A percentile compares a stretch with the other conserved stretches of the same genome.
phyloP scores from a whole-genome alignment of 352 stramenopile genomes.

The Hyaloperonospora brassicae region DNA sequence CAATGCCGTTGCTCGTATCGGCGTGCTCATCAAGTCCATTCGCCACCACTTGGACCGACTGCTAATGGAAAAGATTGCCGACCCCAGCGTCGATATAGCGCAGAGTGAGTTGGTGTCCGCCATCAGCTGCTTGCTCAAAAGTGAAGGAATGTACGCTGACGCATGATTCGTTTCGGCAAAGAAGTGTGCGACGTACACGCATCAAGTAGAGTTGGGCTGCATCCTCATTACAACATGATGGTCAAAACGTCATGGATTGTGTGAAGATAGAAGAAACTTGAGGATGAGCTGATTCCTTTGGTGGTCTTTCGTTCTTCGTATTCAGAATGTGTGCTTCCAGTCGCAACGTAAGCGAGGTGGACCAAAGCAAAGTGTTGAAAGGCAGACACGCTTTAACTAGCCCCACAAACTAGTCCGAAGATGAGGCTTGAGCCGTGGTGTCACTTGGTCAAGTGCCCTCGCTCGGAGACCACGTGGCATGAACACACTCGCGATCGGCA shows the following conservation, averaged over 20 bases:
- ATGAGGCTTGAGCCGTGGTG: slow-evolving; percentile 1
- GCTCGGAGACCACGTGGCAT: slow-evolving; percentile 16
- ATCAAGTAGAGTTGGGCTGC: too few relatives aligned
- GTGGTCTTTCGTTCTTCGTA: too few relatives aligned
- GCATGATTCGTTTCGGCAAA: slow-evolving; percentile 1
- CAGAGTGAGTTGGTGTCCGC: slow-evolving; percentile 75
- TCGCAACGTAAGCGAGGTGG: too few relatives aligned
- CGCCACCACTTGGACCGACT: slow-evolving; percentile 89
- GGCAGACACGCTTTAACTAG: background rate
- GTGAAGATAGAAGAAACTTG: too few relatives aligned
- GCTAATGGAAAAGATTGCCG: slow-evolving; percentile 90
- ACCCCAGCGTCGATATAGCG: slow-evolving; percentile 87
- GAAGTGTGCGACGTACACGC: too few relatives aligned
- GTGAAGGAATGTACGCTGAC: slow-evolving; percentile 56
- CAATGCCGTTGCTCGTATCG: slow-evolving; percentile 88
- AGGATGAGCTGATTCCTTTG: too few relatives aligned
- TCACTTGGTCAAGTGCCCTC: slow-evolving; percentile 14
- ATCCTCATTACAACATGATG: too few relatives aligned
- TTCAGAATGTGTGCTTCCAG: too few relatives aligned
- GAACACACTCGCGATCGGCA: slow-evolving; percentile 12
- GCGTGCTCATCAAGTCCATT: slow-evolving; percentile 94
- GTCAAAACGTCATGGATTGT: too few relatives aligned
- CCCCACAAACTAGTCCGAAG: slow-evolving; percentile 8
- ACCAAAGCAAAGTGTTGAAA: too few relatives aligned
- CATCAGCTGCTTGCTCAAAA: slow-evolving; percentile 75